A percentile compares a stretch with the other conserved stretches of the same genome.
These are phyloP conservation scores for Leccinum subtestaceum DNA, from an alignment of 768 basidiomycete genomes.

Conservation along the genomic window DNA sequence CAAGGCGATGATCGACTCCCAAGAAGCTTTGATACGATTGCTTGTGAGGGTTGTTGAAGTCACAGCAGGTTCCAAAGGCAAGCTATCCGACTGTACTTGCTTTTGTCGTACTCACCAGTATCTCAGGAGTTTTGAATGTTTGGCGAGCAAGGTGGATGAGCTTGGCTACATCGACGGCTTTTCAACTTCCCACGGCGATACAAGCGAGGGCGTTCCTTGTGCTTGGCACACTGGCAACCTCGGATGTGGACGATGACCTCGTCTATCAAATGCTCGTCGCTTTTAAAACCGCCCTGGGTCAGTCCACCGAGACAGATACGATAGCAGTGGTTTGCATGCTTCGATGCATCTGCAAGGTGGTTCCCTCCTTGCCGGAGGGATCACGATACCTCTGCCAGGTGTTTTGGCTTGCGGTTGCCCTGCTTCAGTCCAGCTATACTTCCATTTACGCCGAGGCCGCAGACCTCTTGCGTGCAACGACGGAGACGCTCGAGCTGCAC, in stretches of 20 bases:
- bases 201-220: conserved; percentile 86
- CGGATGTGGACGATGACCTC: conserved; percentile 90
- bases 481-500: conserved; percentile 62
- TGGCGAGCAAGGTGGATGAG: conserved; percentile 97
- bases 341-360: conserved; percentile 75
- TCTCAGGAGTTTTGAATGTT: conserved; percentile 69
- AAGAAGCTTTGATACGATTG: conserved; percentile 64
- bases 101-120: conserved; percentile 11
- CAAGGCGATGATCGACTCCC: conserved; percentile 54
- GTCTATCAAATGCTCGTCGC: conserved; percentile 92
- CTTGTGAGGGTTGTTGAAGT: conserved; percentile 63
- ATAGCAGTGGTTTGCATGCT: conserved; percentile 83
- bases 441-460: conserved; percentile 69
- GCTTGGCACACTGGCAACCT: conserved; percentile 75
- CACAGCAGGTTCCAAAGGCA: conserved; percentile 69
- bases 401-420: conserved; percentile 86
- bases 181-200: conserved; percentile 85
- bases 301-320: conserved; percentile 68
- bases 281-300: conserved; percentile 66
- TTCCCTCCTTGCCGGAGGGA: conserved; percentile 63
- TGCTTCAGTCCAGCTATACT: conserved; percentile 75
- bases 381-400: conserved; percentile 73
- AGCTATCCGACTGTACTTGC: conserved; percentile 10
- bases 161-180: conserved; percentile 81
- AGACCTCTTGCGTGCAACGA: conserved; percentile 59